phyloP scores from a whole-genome alignment of 2,329 filamentous ascomycete genomes.

The Dothiorella sarmentorum region DNA sequence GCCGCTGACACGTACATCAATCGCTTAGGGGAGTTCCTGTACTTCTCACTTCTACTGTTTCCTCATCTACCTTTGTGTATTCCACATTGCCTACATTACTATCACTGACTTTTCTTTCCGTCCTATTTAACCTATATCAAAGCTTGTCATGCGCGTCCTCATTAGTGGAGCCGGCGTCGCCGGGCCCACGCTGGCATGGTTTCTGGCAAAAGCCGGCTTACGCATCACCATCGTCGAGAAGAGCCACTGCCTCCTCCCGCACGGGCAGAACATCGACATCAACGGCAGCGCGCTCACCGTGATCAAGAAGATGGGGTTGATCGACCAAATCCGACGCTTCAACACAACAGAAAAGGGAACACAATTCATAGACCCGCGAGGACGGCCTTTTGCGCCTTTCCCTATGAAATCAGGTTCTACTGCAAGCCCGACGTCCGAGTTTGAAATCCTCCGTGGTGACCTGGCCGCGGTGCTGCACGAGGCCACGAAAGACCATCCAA shows the following conservation, averaged over 20 bases:
- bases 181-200: conserved; percentile 23
- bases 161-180: conserved; percentile 26
- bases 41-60: no score
- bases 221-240: conserved; percentile 25
- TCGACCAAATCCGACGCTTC: conserved; percentile 21
- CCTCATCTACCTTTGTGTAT: neutral
- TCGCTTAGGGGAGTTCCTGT: no score
- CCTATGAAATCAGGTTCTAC: conserved; percentile 11
- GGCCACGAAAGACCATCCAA: conserved; percentile 21
- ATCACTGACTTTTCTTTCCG: no score
- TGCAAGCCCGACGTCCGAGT: conserved; percentile 45
- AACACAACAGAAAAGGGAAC: conserved; percentile 26
- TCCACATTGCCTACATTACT: no score
- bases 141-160: conserved; percentile 19
- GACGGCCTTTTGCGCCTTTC: conserved; percentile 24
- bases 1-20: no score
- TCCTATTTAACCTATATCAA: no score
- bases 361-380: conserved; percentile 23
- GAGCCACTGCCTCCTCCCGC: conserved; percentile 4
- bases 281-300: conserved; percentile 26
- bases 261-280: conserved; percentile 30
- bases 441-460: conserved; percentile 56
- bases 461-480: conserved; percentile 45
- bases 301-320: conserved; percentile 27
- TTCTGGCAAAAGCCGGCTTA: conserved; percentile 20